Evolutionary conservation across 2,329 filamentous ascomycete species (phyloP).

Genomic region (Setomelanomma holmii): DNA sequence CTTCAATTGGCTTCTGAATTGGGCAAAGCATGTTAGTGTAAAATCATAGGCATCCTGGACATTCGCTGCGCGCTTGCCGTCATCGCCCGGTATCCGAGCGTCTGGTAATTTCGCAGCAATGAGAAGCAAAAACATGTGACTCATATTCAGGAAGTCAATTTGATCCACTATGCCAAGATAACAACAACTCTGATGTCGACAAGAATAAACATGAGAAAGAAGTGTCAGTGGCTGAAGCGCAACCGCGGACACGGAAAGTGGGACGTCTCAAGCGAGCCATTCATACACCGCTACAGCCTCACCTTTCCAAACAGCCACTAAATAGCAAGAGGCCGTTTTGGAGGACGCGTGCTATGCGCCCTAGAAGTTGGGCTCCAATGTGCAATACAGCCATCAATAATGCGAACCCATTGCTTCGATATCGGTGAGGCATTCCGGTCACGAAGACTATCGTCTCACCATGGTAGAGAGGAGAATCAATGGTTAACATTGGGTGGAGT

Average conservation of each 20-base stretch:
- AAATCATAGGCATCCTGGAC: constrained; percentile 9
- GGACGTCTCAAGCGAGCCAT: constrained; percentile 22
- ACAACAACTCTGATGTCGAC: constrained; percentile 16
- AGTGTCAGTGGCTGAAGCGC: constrained; percentile 26
- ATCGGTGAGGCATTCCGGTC: constrained; percentile 32
- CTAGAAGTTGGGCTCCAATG: constrained; percentile 38
- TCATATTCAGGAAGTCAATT: constrained; percentile 20
- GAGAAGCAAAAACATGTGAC: constrained; percentile 18
- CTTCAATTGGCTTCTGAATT: not conserved
- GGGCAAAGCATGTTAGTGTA: constrained; percentile 9
- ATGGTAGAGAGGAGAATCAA: constrained; percentile 15
- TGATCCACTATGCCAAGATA: constrained; percentile 28
- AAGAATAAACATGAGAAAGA: constrained; percentile 19
- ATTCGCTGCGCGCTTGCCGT: constrained; percentile 21
- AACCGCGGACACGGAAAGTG: constrained; percentile 30
- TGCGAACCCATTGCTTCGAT: constrained; percentile 15
- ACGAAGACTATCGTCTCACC: constrained; percentile 32
- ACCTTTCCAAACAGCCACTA: constrained; percentile 33
- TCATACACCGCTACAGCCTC: constrained; percentile 43
- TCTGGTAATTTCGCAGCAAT: constrained; percentile 18
- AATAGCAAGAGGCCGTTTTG: constrained; percentile 16
- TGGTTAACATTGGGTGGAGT: constrained; percentile 31
- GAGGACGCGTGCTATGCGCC: constrained; percentile 23
- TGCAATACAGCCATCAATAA: constrained; percentile 12
- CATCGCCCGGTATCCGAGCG: constrained; percentile 20